These are phyloP conservation scores for Calonectria leucothoes DNA, from an alignment of 2,329 filamentous ascomycete genomes.

Conservation along the genomic window DNA sequence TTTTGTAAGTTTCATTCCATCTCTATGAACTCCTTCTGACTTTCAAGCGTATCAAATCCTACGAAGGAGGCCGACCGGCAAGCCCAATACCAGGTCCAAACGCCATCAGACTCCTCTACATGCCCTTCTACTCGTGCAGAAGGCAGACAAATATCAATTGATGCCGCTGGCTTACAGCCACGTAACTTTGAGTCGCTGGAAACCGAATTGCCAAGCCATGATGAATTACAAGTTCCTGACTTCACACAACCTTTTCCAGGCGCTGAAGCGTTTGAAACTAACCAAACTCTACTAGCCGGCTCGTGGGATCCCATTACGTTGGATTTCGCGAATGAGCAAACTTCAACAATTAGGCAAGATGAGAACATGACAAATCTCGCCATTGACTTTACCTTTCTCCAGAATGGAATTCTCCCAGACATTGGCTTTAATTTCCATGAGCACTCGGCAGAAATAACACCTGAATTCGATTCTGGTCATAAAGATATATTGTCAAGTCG, in stretches of 20 bases:
- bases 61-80: neutral
- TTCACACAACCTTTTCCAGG: neutral
- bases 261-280: neutral
- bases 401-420: neutral
- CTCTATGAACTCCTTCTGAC: neutral
- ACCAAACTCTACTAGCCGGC: neutral
- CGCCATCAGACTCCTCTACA: neutral
- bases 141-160: neutral
- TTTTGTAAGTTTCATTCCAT: neutral
- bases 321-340: neutral
- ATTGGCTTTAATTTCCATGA: neutral
- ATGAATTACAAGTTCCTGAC: neutral
- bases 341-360: neutral
- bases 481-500: neutral
- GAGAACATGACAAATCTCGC: neutral
- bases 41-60: neutral
- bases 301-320: neutral
- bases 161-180: too few relatives aligned
- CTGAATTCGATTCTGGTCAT: neutral
- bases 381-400: neutral
- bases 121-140: neutral
- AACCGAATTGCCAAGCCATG: neutral
- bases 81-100: neutral
- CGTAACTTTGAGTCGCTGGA: neutral
- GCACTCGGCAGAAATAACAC: neutral